phyloP scores from a whole-genome alignment of 768 basidiomycete species.

The Amanita fuliginea region DNA sequence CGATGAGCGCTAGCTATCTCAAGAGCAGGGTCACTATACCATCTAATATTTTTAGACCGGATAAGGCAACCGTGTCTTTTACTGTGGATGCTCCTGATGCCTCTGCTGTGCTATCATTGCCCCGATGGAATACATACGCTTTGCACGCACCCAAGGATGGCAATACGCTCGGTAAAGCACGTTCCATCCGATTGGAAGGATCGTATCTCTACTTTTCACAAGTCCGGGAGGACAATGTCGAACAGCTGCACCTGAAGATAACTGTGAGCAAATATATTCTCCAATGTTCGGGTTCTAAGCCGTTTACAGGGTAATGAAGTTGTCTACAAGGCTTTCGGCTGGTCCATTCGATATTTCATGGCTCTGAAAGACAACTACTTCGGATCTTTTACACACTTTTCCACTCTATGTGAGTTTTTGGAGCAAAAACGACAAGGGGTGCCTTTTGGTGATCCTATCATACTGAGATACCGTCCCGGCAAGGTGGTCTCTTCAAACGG shows the following conservation, averaged over 20 bases:
- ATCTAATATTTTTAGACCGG: slow-evolving; percentile 63
- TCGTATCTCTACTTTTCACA: slow-evolving; percentile 69
- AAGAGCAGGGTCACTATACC: slow-evolving; percentile 45
- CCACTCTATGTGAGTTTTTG: slow-evolving; percentile 78
- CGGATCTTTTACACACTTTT: slow-evolving; percentile 88
- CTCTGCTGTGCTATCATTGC: slow-evolving; percentile 52
- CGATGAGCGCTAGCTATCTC: slow-evolving; percentile 47
- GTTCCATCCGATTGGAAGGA: slow-evolving; percentile 45
- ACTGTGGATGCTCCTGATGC: slow-evolving; percentile 47
- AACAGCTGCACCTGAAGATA: slow-evolving; percentile 63
- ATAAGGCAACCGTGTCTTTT: slow-evolving; percentile 58
- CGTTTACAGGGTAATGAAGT: slow-evolving; percentile 36
- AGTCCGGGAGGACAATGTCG: slow-evolving; percentile 59
- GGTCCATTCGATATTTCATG: slow-evolving; percentile 86
- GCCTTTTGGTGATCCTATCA: slow-evolving; percentile 72
- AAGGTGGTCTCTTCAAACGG: slow-evolving; percentile 36
- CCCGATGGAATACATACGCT: slow-evolving; percentile 83
- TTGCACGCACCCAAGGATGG: slow-evolving; percentile 53
- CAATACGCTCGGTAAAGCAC: slow-evolving; percentile 50
- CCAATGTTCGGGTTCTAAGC: not conserved
- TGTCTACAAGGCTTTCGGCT: slow-evolving; percentile 67
- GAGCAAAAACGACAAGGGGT: slow-evolving; percentile 47
- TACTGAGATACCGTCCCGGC: slow-evolving; percentile 68
- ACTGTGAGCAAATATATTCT: slow-evolving; percentile 29
- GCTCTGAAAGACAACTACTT: slow-evolving; percentile 89